Conservation (phyloP, 371 early-diverging fungal species). For the Rhizopus sp. region DNA sequence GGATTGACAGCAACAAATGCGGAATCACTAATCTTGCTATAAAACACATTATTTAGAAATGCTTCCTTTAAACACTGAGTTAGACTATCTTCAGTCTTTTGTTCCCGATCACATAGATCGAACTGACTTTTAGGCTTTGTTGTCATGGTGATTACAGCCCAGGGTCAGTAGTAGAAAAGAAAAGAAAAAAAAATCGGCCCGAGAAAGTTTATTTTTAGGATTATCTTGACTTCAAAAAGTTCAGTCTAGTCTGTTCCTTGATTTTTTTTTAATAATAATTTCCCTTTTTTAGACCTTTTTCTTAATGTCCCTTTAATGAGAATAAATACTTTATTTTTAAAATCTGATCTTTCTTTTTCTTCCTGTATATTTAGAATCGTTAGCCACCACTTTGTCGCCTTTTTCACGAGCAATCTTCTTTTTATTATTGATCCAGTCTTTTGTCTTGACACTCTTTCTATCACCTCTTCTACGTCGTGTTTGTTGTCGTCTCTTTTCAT, state of each 20-base stretch:
- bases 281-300: not conserved
- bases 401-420: constrained; percentile 83
- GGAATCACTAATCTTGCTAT: constrained; percentile 69
- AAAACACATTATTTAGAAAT: constrained; percentile 56
- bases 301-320: not conserved
- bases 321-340: constrained; percentile 39
- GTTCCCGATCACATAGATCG: constrained; percentile 14
- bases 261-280: too few species aligned
- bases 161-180: not conserved
- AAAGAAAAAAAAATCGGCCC: not conserved
- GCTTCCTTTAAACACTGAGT: constrained; percentile 15
- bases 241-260: too few species aligned
- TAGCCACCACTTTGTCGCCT: constrained; percentile 84
- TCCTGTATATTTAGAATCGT: constrained; percentile 96
- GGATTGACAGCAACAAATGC: constrained; percentile 66
- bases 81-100: constrained; percentile 19
- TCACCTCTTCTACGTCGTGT: constrained; percentile 46
- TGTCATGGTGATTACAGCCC: not conserved
- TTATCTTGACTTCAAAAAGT: too few species aligned
- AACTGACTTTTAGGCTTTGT: constrained; percentile 4
- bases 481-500: constrained; percentile 39
- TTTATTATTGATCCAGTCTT: constrained; percentile 92
- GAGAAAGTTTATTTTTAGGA: too few species aligned
- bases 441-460: constrained; percentile 74
- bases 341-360: constrained; percentile 88